Evolutionary conservation across 345 rosid genomes (phyloP), one percentile per base, ranked within the genome.

Genomic region (Moringa oleifera): DNA sequence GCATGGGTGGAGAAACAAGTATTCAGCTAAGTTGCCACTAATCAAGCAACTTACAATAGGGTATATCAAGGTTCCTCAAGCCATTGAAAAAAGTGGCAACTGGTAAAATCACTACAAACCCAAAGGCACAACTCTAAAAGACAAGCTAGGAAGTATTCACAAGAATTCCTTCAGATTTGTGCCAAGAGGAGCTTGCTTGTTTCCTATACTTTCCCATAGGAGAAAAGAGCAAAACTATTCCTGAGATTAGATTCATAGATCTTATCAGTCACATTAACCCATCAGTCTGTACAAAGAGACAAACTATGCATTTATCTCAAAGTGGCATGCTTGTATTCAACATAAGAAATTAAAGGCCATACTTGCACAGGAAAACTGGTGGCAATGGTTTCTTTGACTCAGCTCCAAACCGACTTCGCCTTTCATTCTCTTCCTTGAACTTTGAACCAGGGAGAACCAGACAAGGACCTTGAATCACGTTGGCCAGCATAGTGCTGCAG

Each of bases 361-460:
- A 84, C 94, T 78, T 81, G 94, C 90, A 87, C 28, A 80, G 55
- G 58, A 82, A 87, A 24, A 82, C 52, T 28, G 83, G 75, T 18
- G 10, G 36, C 57, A 49, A 61, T 77, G 65, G 75, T 57, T 55
- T 70, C 56, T 61, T 70, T 47, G 55, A 70, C 71, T 82, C 77
- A 8, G 54, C 45, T 73, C 70, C 87, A 51, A 71, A 64, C 58
- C 50, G 85, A 59, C 60, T 74, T 28, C 33, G 70, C 61, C 75
- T 80, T 73, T 75, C 82, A 67, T 19, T 66, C 72, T 76, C 75
- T 71, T 77, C 87, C 68, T 71, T 79, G 52, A 73, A 87, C 58
- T 77, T 87, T 67, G 70, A 55, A 17, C 81, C 63, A 53, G 81
- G 79, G 18, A 84, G 83, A 61, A 87, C 86, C 59, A 79, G 69